These are phyloP conservation scores for Epichloe uncinata DNA, from an alignment of 2,329 filamentous ascomycete genomes.

Conservation along the genomic window DNA sequence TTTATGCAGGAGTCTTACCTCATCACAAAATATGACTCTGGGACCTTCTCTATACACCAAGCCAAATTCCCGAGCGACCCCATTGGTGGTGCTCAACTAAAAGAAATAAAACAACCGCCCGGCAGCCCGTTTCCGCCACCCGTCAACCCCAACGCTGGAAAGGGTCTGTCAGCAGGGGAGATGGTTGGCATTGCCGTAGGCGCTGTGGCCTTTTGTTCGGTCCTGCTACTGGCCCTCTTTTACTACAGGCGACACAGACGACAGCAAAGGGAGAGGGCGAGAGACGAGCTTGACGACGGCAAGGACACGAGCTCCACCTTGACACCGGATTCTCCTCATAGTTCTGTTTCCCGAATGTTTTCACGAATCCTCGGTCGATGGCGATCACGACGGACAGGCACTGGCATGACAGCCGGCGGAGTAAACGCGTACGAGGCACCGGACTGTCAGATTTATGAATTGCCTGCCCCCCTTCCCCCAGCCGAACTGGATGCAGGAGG, in stretches of 20 bases:
- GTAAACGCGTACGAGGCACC: slow-evolving; percentile 21
- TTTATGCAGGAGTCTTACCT: slow-evolving; percentile 59
- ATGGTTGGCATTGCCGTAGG: slow-evolving; percentile 35
- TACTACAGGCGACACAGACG: slow-evolving; percentile 22
- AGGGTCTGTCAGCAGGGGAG: slow-evolving; percentile 25
- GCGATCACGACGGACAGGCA: slow-evolving; percentile 14
- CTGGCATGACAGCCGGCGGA: slow-evolving; percentile 11
- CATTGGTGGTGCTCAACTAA: slow-evolving; percentile 25
- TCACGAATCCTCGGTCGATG: slow-evolving; percentile 27
- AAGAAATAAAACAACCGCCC: slow-evolving; percentile 27
- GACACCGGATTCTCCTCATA: slow-evolving; percentile 13
- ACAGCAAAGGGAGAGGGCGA: slow-evolving; percentile 15
- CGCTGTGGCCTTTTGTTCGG: slow-evolving; percentile 19
- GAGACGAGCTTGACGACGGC: slow-evolving; percentile 17
- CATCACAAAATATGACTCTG: slow-evolving; percentile 41
- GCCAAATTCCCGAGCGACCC: slow-evolving; percentile 36
- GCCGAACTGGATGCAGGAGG: slow-evolving; percentile 35
- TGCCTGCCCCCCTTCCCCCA: slow-evolving; percentile 32
- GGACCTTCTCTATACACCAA: slow-evolving; percentile 40
- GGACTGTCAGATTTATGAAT: slow-evolving; percentile 37
- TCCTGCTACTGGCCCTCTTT: slow-evolving; percentile 18
- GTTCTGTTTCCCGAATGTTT: slow-evolving; percentile 19
- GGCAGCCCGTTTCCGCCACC: slow-evolving; percentile 35
- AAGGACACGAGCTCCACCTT: slow-evolving; percentile 25
- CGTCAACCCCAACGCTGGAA: slow-evolving; percentile 7